phyloP scores from a whole-genome alignment of 345 rosid genomes.

The Camelina sativa region DNA sequence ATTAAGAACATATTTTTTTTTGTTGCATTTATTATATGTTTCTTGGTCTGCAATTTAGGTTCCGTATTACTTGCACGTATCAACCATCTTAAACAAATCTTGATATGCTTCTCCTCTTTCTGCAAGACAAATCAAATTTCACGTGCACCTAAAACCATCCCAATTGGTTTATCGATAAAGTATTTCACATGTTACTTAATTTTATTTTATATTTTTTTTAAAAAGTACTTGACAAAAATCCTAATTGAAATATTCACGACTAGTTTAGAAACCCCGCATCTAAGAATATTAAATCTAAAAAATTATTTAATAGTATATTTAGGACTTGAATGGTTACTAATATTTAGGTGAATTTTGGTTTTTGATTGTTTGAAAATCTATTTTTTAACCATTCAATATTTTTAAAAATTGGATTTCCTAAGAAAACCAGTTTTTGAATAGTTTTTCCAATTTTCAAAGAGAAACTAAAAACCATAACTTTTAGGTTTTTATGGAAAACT shows the following conservation, averaged over 20 bases:
- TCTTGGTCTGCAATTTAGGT: slow-evolving; percentile 36
- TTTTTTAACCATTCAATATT: no score
- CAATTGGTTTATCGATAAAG: slow-evolving; percentile 4
- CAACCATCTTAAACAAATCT: slow-evolving; percentile 38
- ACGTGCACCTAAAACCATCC: slow-evolving; percentile 14
- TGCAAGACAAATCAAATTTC: slow-evolving; percentile 19
- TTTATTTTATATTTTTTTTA: not conserved
- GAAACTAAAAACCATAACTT: no score
- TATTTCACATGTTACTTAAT: not conserved
- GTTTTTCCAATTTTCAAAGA: no score
- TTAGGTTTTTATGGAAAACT: no score
- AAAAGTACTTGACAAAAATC: not conserved
- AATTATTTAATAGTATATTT: not conserved
- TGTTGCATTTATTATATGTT: slow-evolving; percentile 4
- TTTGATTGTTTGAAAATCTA: no score
- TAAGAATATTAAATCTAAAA: not conserved
- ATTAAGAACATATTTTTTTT: slow-evolving; percentile 1
- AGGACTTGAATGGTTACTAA: no score
- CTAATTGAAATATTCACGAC: not conserved
- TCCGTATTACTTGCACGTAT: slow-evolving; percentile 43
- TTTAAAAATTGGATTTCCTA: no score
- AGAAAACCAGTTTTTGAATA: no score
- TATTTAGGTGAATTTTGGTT: no score
- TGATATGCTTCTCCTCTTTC: slow-evolving; percentile 33
- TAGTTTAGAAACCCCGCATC: slow-evolving; percentile 2